These are phyloP conservation scores for Cantharellus cinnabarinus DNA, from an alignment of 768 basidiomycete genomes.

Conservation along the genomic window DNA sequence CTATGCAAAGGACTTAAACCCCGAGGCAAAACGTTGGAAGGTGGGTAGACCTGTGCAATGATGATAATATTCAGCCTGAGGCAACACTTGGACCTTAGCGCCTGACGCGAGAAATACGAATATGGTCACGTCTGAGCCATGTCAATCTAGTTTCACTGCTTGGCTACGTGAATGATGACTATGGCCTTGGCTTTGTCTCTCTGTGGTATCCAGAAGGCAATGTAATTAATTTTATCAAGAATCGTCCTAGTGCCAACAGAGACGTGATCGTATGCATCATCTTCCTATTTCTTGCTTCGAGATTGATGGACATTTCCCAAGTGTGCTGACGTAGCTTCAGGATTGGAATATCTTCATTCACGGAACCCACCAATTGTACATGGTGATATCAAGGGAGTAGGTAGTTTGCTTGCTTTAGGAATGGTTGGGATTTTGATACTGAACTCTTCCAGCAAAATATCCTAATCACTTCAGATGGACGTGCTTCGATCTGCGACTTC, in stretches of 20 bases:
- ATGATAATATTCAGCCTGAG: no score
- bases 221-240: not conserved
- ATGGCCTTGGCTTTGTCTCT: not conserved
- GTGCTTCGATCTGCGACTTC: conserved; percentile 4
- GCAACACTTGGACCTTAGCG: not conserved
- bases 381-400: not conserved
- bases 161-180: not conserved
- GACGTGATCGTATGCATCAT: not conserved
- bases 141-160: not conserved
- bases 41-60: no score
- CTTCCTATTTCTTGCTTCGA: not conserved
- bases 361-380: not conserved
- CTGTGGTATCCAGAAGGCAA: not conserved
- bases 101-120: not conserved
- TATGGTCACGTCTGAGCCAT: not conserved
- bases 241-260: not conserved
- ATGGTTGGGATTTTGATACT: not conserved
- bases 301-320: not conserved
- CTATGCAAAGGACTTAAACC: no score
- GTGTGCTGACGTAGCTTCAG: not conserved
- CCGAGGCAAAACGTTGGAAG: no score
- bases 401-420: not conserved
- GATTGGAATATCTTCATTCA: not conserved
- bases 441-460: conserved; percentile 1
- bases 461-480: not conserved